Evolutionary conservation across 768 basidiomycete genomes (phyloP), one percentile per base, ranked within the genome.

Genomic region (Panaeolus papilionaceus): DNA sequence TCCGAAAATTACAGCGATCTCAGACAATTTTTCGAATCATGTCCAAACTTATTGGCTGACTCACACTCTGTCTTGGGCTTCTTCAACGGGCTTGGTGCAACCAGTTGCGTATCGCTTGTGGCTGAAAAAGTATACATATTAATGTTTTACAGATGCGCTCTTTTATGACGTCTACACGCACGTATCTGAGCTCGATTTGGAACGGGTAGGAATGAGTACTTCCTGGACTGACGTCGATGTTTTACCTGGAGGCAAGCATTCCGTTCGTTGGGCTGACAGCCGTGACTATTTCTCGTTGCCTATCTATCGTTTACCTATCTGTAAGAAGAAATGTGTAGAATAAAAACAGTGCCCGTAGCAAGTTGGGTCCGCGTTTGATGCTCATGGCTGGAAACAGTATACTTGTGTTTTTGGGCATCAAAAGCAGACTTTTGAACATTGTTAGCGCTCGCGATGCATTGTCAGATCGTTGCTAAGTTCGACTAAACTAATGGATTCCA

Each of bases 21-120:
- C 44, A 87, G 87, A 71, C 80, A 81, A 38, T 97, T 99, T 80
- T 98, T 99, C 77, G 88, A 89, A 65, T 81, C 85, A 54, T 77
- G 98, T 2, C 94, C 94, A 2, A 84, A 92, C 71, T 83, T 99
- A 4, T 82, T 98, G 16, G 83, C 84, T 23, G 89, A 89, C 14
- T 85, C 88, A n/a, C 82, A 89, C 14, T 91, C 92, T n/a, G 83
- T 88, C 16, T 93, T 96, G 75, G 92, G 95, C 68, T 99, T 99
- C 80, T 99, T 99, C 85, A 95, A 99, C 74, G 98, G 98, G 12
- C 86, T 99, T 9, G 98, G 94, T 16, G 97, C 96, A 38, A 98
- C 95, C 8, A 95, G 94, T 92, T 68, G 45, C 18, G 40, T 6
- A 23, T 54, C 62, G 38, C 64, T 61, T 47, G 2, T 49, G 37